phyloP scores from a whole-genome alignment of 2,329 filamentous ascomycete genomes.

The Hawksworthiomyces lignivorus region DNA sequence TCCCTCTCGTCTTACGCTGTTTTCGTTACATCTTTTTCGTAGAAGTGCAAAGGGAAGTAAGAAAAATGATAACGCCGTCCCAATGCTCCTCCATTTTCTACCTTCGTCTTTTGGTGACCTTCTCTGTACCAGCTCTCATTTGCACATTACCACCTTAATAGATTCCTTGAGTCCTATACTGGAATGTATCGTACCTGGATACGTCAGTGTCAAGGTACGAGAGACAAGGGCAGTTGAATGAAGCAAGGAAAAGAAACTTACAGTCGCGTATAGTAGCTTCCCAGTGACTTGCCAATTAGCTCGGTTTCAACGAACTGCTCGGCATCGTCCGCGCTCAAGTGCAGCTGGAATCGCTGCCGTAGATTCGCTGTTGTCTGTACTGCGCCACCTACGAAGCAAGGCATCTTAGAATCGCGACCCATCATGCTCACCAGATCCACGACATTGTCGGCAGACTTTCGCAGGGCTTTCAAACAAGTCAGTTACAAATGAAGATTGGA shows the following conservation, averaged over 20 bases:
- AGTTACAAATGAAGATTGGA: not conserved
- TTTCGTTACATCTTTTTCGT: too few relatives aligned
- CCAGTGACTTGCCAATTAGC: constrained; percentile 70
- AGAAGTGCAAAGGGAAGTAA: too few relatives aligned
- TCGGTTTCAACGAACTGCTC: constrained; percentile 75
- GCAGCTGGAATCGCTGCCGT: constrained; percentile 69
- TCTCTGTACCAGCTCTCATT: too few relatives aligned
- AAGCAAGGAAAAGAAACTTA: constrained; percentile 37
- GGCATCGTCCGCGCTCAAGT: constrained; percentile 74
- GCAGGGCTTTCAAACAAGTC: constrained; percentile 42
- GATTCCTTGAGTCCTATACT: constrained; percentile 82
- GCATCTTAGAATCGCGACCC: constrained; percentile 77
- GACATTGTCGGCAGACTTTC: constrained; percentile 71
- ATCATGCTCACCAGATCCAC: constrained; percentile 79
- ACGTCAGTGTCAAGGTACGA: constrained; percentile 8
- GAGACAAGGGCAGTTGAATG: not conserved
- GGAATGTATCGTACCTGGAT: constrained; percentile 70
- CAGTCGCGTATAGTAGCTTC: constrained; percentile 82
- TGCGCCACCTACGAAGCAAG: constrained; percentile 71
- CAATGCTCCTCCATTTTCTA: too few relatives aligned
- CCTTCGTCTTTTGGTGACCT: too few relatives aligned
- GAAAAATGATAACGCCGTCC: too few relatives aligned
- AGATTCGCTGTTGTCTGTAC: constrained; percentile 61
- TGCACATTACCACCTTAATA: too few relatives aligned
- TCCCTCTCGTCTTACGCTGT: too few relatives aligned